Percentiles rank a stretch among this genome's conserved stretches.
Conservation (phyloP, 306 rosid species). For the Aeschynomene evenia region DNA sequence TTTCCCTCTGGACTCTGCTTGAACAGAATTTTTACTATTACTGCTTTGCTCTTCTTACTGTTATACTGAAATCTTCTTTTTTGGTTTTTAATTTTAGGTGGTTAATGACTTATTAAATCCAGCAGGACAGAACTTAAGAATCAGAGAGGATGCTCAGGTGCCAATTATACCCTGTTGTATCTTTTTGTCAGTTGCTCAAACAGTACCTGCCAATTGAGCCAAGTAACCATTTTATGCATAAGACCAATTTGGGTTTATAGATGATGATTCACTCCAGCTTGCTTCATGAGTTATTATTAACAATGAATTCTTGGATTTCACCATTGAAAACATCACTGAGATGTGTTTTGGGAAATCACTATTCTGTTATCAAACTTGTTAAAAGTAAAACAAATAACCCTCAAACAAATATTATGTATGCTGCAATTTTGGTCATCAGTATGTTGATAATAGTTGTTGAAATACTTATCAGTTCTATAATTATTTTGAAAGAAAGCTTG, state of each 20-base stretch:
- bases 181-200: neutral
- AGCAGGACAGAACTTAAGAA: slow-evolving; percentile 95
- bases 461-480: slow-evolving; percentile 8
- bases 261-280: neutral
- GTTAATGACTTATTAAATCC: slow-evolving; percentile 96
- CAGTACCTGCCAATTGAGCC: neutral
- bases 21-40: slow-evolving; percentile 27
- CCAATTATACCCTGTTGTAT: slow-evolving; percentile 17
- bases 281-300: neutral
- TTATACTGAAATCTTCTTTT: slow-evolving; percentile 15
- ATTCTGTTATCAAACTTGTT: slow-evolving; percentile 1
- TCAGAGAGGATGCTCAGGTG: slow-evolving; percentile 99
- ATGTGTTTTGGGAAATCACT: neutral
- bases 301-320: slow-evolving; percentile 4
- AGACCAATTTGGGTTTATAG: neutral
- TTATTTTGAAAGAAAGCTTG: slow-evolving; percentile 18
- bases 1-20: slow-evolving; percentile 21
- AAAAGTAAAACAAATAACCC: neutral
- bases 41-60: slow-evolving; percentile 24
- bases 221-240: neutral
- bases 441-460: slow-evolving; percentile 2
- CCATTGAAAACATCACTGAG: neutral
- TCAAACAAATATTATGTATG: neutral
- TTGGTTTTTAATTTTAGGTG: slow-evolving; percentile 65
- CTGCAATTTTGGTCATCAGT: neutral